These are phyloP conservation scores for Candida sanyaensis DNA, from an alignment of 1,139 yeast species.

Conservation along the genomic window DNA sequence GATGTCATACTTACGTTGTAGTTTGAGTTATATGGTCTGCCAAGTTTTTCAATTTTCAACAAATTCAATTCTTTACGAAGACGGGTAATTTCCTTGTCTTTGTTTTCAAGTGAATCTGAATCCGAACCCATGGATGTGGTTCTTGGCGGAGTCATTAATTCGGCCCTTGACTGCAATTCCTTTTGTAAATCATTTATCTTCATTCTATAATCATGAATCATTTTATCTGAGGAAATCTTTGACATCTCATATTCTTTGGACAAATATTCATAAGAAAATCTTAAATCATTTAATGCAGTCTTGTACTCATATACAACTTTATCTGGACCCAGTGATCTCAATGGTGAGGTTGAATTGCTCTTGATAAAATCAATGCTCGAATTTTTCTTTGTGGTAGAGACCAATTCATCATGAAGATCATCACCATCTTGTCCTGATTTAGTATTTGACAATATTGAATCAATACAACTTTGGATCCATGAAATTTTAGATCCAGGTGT, in stretches of 20 bases:
- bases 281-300: slow-evolving; percentile 60
- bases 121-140: neutral
- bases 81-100: slow-evolving; percentile 46
- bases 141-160: slow-evolving; percentile 6
- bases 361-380: neutral
- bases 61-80: slow-evolving; percentile 50
- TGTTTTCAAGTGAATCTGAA: slow-evolving; percentile 27
- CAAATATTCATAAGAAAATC: slow-evolving; percentile 64
- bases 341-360: neutral
- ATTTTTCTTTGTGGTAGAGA: neutral
- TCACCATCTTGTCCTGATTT: neutral
- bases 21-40: slow-evolving; percentile 18
- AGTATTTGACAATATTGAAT: slow-evolving; percentile 27
- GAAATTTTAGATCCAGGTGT: slow-evolving; percentile 33
- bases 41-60: slow-evolving; percentile 52
- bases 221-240: slow-evolving; percentile 47
- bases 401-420: neutral
- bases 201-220: slow-evolving; percentile 50
- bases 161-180: slow-evolving; percentile 19
- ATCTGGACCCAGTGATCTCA: slow-evolving; percentile 3
- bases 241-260: slow-evolving; percentile 63
- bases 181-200: slow-evolving; percentile 48
- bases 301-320: slow-evolving; percentile 44
- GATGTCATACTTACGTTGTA: slow-evolving; percentile 5
- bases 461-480: slow-evolving; percentile 61